Evolutionary conservation across 129 eudicot genomes (phyloP), one percentile per base, ranked within the genome.

Genomic region (Helianthus tuberosus): DNA sequence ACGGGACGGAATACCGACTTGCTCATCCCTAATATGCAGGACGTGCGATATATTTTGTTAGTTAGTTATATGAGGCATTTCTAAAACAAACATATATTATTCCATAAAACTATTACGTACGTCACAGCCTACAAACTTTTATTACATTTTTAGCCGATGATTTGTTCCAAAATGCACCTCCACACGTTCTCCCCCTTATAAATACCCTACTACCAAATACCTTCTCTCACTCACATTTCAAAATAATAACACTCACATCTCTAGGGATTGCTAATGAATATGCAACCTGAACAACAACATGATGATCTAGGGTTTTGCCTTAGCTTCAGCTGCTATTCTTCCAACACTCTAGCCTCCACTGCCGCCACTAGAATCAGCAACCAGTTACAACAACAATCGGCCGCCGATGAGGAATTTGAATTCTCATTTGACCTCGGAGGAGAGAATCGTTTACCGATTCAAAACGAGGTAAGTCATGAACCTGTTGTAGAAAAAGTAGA

Each of bases 271-370:
- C 67, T 20, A 20, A 54, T 41, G 53, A 49, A 20, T 23, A 59
- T 13, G 55, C 68, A 77, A 51, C 77, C 73, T 59, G 44, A 16
- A 11, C 50, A 16, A 11, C 50, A 53, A 60, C 47, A 20, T 4
- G 81, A 84, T 8, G 88, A 72, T 39, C 59, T 72, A 35, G 47
- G 69, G 51, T 46, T 78, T 11, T 75, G 84, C 64, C 94, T 86
- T 25, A 88, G 90, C 84, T 85, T 88, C 71, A 88, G 73, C 41
- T 71, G 84, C 75, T 85, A 88, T 69, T 80, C 86, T 4, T 72
- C 85, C 1, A 67, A 68, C 36, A 54, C 48, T 43, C 43, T 79
- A 12, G 80, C 89, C 12, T 79, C 83, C 15, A 78, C 77, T 10
- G 89, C 95, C 7, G 78, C 79, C 69, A 38, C 36, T 0, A 86